phyloP scores from a whole-genome alignment of 2,329 filamentous ascomycete species.

The Neodidymelliopsis sp. region DNA sequence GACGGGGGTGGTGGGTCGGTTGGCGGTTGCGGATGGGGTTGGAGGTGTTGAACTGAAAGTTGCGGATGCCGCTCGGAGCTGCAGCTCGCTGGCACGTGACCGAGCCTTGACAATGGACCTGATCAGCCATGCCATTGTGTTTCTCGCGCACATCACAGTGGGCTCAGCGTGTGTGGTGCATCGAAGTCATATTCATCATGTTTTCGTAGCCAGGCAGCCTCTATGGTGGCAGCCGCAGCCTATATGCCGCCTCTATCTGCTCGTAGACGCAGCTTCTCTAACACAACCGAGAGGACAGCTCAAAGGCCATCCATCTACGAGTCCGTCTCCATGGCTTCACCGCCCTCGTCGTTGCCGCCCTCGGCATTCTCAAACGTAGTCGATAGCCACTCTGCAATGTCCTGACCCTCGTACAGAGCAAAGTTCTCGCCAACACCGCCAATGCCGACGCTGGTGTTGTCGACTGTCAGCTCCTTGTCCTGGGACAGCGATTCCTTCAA shows the following conservation, averaged over 20 bases:
- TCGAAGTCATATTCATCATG: constrained; percentile 28
- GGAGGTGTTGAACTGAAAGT: constrained; percentile 40
- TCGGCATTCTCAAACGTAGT: constrained; percentile 62
- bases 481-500: constrained; percentile 95
- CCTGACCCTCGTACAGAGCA: constrained; percentile 88
- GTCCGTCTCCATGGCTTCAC: constrained; percentile 65
- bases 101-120: no score
- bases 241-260: neutral
- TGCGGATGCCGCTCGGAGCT: constrained; percentile 39
- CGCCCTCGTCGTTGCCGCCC: constrained; percentile 45
- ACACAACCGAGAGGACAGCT: neutral
- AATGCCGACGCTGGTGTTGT: constrained; percentile 93
- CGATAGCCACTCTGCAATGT: constrained; percentile 86
- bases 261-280: neutral
- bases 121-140: no score
- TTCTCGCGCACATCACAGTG: no score
- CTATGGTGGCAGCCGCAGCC: constrained; percentile 7
- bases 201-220: constrained; percentile 29
- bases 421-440: constrained; percentile 83
- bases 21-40: constrained; percentile 34
- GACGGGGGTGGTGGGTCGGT: constrained; percentile 35
- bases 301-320: constrained; percentile 27
- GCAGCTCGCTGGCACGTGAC: constrained; percentile 33
- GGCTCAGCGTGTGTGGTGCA: no score
- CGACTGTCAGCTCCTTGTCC: constrained; percentile 96